Evolutionary conservation across 1,139 yeast species (phyloP).

Genomic region (Pneumocystis murina): DNA sequence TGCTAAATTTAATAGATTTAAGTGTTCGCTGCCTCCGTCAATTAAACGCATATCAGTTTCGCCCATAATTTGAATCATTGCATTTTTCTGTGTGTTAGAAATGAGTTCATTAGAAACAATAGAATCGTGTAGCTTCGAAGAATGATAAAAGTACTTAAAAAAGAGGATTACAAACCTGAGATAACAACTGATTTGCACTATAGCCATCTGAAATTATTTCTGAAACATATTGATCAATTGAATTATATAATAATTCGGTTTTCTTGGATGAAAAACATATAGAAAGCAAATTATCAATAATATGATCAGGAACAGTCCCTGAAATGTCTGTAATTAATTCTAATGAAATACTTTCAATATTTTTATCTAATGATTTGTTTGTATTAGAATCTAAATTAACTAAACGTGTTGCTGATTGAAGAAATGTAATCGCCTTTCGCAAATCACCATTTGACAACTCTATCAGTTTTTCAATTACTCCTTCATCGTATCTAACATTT

Average conservation of each 20-base stretch:
- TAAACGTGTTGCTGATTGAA: slow-evolving; percentile 74
- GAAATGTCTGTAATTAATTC: slow-evolving; percentile 54
- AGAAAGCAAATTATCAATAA: slow-evolving; percentile 33
- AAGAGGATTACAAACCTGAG: slow-evolving; percentile 29
- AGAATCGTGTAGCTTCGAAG: slow-evolving; percentile 43
- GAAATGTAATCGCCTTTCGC: slow-evolving; percentile 77
- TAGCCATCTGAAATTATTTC: slow-evolving; percentile 60
- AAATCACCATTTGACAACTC: slow-evolving; percentile 72
- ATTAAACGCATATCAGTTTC: slow-evolving; percentile 60
- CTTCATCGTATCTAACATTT: slow-evolving; percentile 32
- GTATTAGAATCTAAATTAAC: slow-evolving; percentile 20
- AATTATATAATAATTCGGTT: background rate
- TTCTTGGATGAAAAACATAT: slow-evolving; percentile 20
- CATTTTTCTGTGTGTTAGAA: slow-evolving; percentile 43
- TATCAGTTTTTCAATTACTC: slow-evolving; percentile 47
- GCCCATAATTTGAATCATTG: slow-evolving; percentile 49
- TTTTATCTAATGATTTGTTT: slow-evolving; percentile 20
- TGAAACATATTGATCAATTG: slow-evolving; percentile 36
- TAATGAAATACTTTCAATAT: slow-evolving; percentile 21
- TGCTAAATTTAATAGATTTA: slow-evolving; percentile 56
- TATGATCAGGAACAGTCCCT: slow-evolving; percentile 58
- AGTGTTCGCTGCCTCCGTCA: slow-evolving; percentile 82
- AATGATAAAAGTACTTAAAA: background rate
- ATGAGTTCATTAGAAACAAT: slow-evolving; percentile 46
- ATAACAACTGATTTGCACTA: slow-evolving; percentile 67